Evolutionary conservation across 345 rosid species (phyloP), one percentile per base, ranked within the genome.

Genomic region (Boechera stricta): DNA sequence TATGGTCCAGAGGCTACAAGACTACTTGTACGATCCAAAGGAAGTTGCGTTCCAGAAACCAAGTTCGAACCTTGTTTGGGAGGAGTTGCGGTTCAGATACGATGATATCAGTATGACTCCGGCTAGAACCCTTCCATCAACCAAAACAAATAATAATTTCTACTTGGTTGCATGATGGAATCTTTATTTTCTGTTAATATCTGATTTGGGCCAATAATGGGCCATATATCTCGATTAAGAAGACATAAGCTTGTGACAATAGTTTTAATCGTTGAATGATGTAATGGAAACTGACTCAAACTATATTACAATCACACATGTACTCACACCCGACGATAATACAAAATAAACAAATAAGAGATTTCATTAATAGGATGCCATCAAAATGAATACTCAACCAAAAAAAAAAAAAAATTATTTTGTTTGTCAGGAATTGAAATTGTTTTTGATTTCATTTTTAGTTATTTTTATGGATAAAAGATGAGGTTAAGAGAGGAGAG

Each of bases 401-500:
- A 57, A 57, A 28, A 16, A 18, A 71, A 45, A 12, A 10, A 51
- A 35, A 35, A 6, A 35, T 7, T 7, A 2, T 10, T 10, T 38
- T 10, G 51, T 33, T 10, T 8, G 24, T 38, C 16, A 38, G 21
- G 7, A 41, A 39, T 62, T 11, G 32, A 39, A 51, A 51, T 12
- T 51, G 29, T 16, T 54, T 60, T 53, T 72, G 18, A 13, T 5
- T 26, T 38, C 52, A 24, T 41, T 16, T 16, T 16, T 1, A 47
- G 52, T 18, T 7, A 18, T 12, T 29, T 6, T 21, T 1, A 9
- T 42, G 47, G 8, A 44, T 10, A 62, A 52, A 61, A 31, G 28
- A 54, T 15, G 31, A 64, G 26, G 36, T 65, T 64, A 77, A 33
- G 60, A 15, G 36, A 78, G 69, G 21, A 78, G 78, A 73, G 70